Conservation (phyloP, 169 alveolate species). For the Cryptosporidium tyzzeri region DNA sequence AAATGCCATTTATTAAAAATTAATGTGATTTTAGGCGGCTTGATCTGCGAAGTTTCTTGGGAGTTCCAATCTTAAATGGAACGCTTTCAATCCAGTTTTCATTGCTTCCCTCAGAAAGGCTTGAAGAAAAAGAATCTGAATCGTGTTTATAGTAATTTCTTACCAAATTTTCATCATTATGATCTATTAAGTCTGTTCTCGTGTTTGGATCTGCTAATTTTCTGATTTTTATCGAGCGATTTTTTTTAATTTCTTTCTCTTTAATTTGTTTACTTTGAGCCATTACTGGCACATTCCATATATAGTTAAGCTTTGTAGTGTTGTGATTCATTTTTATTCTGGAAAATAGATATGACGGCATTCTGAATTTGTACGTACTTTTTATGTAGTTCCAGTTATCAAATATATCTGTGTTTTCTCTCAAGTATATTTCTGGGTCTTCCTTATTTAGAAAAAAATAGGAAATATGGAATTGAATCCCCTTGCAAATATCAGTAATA, state of each 20-base stretch:
- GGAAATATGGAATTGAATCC: constrained; percentile 39
- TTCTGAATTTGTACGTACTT: constrained; percentile 18
- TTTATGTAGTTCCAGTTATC: constrained; percentile 39
- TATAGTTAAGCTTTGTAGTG: background rate
- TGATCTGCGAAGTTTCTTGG: constrained; percentile 1
- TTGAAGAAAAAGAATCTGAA: background rate
- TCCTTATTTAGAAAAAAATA: constrained; percentile 29
- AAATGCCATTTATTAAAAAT: background rate
- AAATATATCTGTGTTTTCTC: constrained; percentile 11
- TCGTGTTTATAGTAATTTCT: background rate
- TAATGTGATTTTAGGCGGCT: constrained; percentile 9
- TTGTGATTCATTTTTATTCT: background rate
- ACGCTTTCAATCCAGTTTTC: background rate
- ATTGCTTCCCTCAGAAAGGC: background rate
- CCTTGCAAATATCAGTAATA: constrained; percentile 9
- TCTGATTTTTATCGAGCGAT: background rate
- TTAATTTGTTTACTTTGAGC: background rate
- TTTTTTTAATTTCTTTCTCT: background rate
- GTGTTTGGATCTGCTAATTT: background rate
- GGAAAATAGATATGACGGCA: constrained; percentile 26
- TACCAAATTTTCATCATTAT: background rate
- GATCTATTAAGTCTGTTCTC: background rate
- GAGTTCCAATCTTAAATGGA: background rate
- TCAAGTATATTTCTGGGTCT: constrained; percentile 6
- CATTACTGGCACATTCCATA: background rate